phyloP scores from a whole-genome alignment of 371 early-diverging fungal genomes.

The Nosema muscidifuracis region DNA sequence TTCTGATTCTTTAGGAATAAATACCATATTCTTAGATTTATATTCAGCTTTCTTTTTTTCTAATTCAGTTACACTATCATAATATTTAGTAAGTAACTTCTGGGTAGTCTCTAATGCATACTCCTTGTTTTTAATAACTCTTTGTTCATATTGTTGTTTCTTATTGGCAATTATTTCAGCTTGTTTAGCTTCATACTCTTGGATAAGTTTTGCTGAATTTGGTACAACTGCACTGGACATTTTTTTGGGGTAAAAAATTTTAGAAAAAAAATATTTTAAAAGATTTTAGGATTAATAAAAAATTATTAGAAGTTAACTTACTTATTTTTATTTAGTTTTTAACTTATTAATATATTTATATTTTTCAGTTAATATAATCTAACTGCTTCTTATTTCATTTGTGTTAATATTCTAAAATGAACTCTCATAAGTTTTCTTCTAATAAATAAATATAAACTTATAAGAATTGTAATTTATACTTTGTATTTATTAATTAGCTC shows the following conservation, averaged over 20 bases:
- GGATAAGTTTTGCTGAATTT: slow-evolving; percentile 11
- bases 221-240: neutral
- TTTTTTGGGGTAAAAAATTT: neutral
- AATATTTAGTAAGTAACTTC: slow-evolving; percentile 37
- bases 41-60: slow-evolving; percentile 46
- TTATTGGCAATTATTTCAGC: slow-evolving; percentile 14
- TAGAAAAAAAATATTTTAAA: neutral
- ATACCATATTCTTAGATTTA: slow-evolving; percentile 44
- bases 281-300: too few relatives aligned
- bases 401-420: too few relatives aligned
- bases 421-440: too few relatives aligned
- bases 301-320: too few relatives aligned
- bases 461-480: too few relatives aligned
- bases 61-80: slow-evolving; percentile 36
- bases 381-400: too few relatives aligned
- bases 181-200: slow-evolving; percentile 43
- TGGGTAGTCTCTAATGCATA: slow-evolving; percentile 35
- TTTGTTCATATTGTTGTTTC: slow-evolving; percentile 18
- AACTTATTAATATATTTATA: too few relatives aligned
- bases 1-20: slow-evolving; percentile 60
- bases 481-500: too few relatives aligned
- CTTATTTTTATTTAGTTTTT: too few relatives aligned
- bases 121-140: slow-evolving; percentile 24
- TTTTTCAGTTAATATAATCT: too few relatives aligned
- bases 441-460: too few relatives aligned